Evolutionary conservation across 495 filamentous ascomycete genomes (phyloP).

Genomic region (Letharia lupina): DNA sequence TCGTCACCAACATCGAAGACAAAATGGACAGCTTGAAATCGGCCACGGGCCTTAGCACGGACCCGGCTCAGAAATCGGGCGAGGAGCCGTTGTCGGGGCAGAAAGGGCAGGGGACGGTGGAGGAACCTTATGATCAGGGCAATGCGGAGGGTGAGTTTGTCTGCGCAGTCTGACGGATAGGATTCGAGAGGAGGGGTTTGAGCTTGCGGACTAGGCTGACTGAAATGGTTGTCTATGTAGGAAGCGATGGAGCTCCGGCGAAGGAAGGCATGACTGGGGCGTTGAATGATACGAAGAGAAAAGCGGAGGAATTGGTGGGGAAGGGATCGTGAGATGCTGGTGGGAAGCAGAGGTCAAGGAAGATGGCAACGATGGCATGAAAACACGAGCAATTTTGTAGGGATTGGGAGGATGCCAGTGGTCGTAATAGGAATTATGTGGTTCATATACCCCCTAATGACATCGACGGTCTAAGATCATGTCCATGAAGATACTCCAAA

Average conservation of each 20-base stretch:
- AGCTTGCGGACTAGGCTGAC: no score
- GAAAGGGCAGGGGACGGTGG: conserved; percentile 12
- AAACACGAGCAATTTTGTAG: not conserved
- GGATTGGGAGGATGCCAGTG: not conserved
- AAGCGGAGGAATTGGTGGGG: not conserved
- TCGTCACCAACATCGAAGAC: not conserved
- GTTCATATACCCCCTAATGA: not conserved
- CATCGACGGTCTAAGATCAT: not conserved
- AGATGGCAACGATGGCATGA: not conserved
- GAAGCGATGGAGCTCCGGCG: conserved; percentile 11
- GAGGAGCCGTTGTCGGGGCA: conserved; percentile 21
- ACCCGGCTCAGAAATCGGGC: conserved; percentile 11
- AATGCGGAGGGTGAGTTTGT: conserved; percentile 17
- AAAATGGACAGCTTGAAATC: conserved; percentile 9
- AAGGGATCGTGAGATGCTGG: not conserved
- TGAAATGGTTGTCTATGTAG: not conserved
- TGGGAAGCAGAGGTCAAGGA: not conserved
- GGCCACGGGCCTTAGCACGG: conserved; percentile 1
- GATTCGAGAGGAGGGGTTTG: not conserved
- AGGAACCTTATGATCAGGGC: conserved; percentile 19
- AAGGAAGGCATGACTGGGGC: conserved; percentile 8
- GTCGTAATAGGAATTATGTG: not conserved
- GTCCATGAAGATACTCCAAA: not conserved
- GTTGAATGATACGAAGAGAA: conserved; percentile 7
- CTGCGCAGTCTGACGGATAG: no score